phyloP scores from a whole-genome alignment of 208 protist species.

The Leishmania tropica region DNA sequence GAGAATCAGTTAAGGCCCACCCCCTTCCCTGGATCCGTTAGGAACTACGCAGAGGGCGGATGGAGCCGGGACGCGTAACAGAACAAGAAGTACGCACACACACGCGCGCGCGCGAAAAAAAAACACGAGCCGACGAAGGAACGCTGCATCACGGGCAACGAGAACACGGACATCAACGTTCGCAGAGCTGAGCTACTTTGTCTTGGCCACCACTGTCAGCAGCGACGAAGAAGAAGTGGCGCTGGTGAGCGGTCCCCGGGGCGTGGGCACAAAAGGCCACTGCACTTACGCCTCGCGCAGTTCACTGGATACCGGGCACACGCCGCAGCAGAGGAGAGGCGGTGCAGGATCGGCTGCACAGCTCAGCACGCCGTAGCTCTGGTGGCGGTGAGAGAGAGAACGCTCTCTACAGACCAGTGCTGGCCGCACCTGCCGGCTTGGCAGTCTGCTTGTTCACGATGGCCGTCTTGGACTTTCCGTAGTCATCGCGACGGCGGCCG shows the following conservation, averaged over 20 bases:
- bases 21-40: too few relatives aligned
- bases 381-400: background rate
- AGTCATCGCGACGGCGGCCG: conserved; percentile 91
- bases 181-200: background rate
- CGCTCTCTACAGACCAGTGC: conserved; percentile 81
- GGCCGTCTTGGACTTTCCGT: conserved; percentile 66
- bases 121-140: background rate
- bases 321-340: background rate
- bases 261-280: background rate
- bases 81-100: background rate
- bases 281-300: background rate
- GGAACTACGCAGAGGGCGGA: too few relatives aligned
- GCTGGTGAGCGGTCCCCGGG: background rate
- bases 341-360: background rate
- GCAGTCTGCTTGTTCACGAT: conserved; percentile 78
- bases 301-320: background rate
- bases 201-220: background rate
- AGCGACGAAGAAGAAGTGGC: background rate
- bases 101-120: background rate
- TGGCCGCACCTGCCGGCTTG: conserved; percentile 86
- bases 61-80: background rate
- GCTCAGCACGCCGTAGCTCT: background rate
- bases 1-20: background rate
- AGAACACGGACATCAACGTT: background rate
- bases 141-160: background rate